These are phyloP conservation scores for Beauveria brongniartii DNA, from an alignment of 2,329 filamentous ascomycete genomes.

Conservation along the genomic window DNA sequence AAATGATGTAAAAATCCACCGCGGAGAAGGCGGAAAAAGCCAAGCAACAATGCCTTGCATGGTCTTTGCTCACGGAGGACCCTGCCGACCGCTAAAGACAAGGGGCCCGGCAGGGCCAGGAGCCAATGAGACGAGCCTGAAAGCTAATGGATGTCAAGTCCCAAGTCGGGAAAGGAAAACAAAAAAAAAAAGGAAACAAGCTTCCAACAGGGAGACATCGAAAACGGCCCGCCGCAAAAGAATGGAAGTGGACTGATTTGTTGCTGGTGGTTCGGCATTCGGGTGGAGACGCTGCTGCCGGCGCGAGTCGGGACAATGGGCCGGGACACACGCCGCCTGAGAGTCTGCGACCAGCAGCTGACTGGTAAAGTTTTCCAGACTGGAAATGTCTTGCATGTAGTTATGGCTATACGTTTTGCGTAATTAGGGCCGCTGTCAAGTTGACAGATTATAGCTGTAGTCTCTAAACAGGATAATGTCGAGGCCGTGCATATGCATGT, in stretches of 20 bases:
- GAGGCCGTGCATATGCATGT: not conserved
- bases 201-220: not conserved
- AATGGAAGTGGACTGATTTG: constrained; percentile 5
- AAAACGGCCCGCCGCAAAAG: not conserved
- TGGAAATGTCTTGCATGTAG: not conserved
- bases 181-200: not conserved
- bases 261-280: not conserved
- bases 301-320: constrained; percentile 2
- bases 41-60: not conserved
- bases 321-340: not conserved
- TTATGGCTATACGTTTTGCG: too few species aligned
- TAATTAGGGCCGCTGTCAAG: too few species aligned
- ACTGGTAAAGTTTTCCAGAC: not conserved
- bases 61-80: not conserved
- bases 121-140: not conserved
- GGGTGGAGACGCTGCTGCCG: not conserved
- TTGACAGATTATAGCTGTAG: not conserved
- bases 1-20: not conserved
- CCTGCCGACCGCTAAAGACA: not conserved
- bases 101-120: too few species aligned
- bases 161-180: not conserved
- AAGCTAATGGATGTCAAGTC: not conserved
- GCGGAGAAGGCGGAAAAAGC: not conserved
- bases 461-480: not conserved
- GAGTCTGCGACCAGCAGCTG: not conserved